Evolutionary conservation across 768 basidiomycete species (phyloP), one percentile per base, ranked within the genome.

Genomic region (Leccinum sublutescens): DNA sequence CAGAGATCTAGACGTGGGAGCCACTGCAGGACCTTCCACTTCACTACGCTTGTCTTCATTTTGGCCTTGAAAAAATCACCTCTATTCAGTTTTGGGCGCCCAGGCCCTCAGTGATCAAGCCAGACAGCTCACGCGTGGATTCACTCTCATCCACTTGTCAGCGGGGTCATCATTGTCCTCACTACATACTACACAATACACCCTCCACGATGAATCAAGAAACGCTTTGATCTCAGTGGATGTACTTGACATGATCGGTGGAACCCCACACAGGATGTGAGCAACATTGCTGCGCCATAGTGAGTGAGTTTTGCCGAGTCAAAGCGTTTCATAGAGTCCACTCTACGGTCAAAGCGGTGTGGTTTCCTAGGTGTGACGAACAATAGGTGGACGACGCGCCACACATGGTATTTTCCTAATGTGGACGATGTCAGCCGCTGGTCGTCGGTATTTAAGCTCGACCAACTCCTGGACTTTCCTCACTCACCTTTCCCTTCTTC

Each of bases 341-440:
- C 15, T 8, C n/a, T 2, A 25, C 23, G 23, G 52, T 9, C 53
- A 57, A 57, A 58, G 54, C 29, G 31, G 43, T 21, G 7, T 27
- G n/a, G 31, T 36, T 34, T 17, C 54, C 45, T 29, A 40, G 38
- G 38, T 48, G 38, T 45, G 45, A 17, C 19, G 43, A 25, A 58
- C 55, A 57, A 57, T 57, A 21, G 12, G 40, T 52, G 58, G 58
- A 61, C 10, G 7, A 40, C 17, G 48, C 58, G 38, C 31, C 59
- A 60, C 50, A 34, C 15, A 50, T 50, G 47, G 34, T 29, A 34
- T 55, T 34, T 9, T n/a, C 29, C 29, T 15, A 47, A n/a, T 58
- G 47, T 40, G 29, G 25, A 34, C 57, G 12, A 21, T 14, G 62
- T 64, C 62, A 63, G 62, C 62, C 62, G 29, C 62, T 57, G 10